A percentile compares a stretch with the other conserved stretches of the same genome.
phyloP scores from a whole-genome alignment of 2,329 filamentous ascomycete genomes.

The Ophiocordyceps robertsii region DNA sequence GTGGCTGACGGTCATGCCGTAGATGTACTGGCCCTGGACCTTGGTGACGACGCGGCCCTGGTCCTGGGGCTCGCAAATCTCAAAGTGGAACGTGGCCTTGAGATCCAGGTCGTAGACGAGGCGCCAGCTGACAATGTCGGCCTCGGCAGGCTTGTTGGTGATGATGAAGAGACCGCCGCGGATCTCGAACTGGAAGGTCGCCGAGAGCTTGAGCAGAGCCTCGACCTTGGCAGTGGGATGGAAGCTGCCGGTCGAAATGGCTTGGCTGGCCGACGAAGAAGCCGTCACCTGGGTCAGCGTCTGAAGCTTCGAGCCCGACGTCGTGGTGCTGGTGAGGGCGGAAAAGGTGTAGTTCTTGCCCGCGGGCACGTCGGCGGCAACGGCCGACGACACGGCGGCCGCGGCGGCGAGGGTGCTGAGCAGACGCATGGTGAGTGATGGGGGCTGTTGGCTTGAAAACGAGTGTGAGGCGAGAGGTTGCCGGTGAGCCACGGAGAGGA shows the following conservation, averaged over 20 bases:
- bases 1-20: neutral
- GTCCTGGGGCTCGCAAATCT: neutral
- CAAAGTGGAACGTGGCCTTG: neutral
- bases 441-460: too few species aligned
- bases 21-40: neutral
- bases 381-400: too few species aligned
- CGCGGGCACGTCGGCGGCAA: too few species aligned
- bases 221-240: neutral
- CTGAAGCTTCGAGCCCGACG: too few species aligned
- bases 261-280: neutral
- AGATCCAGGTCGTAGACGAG: neutral
- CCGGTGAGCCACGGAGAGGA: too few species aligned
- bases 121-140: neutral
- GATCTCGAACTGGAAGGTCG: neutral
- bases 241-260: too few species aligned
- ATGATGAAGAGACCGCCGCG: neutral
- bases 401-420: too few species aligned
- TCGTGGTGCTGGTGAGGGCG: too few species aligned
- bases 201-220: neutral
- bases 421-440: too few species aligned
- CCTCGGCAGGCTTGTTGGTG: neutral
- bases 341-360: too few species aligned
- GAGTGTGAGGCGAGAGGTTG: too few species aligned
- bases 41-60: conserved; percentile 1
- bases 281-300: too few species aligned